Evolutionary conservation across 805 yeast genomes (phyloP), one percentile per base, ranked within the genome.

Genomic region (Barnettozyma salicaria): DNA sequence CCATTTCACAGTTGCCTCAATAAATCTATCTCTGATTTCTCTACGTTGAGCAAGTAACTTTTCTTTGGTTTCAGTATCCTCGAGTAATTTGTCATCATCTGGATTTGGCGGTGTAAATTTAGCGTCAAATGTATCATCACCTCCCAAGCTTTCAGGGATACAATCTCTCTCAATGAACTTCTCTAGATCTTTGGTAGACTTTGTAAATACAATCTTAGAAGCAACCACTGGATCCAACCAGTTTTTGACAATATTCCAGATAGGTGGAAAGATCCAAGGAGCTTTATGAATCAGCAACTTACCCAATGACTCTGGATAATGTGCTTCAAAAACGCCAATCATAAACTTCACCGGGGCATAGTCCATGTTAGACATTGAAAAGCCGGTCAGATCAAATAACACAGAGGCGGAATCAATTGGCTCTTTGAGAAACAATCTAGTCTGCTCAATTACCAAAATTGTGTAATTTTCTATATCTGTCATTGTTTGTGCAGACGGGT

Each of bases 221-320:
- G 96, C 95, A 38, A 90, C 97, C 18, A 86, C 96, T 3, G 97
- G 97, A 57, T 92, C 97, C 40, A 90, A 68, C 97, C 97, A 90
- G 50, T 80, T 79, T 60, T 86, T 87, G 51, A 92, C 42, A 30
- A 90, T 76, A 49, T 80, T 82, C 97, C 98, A 92, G 42, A 90
- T 85, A 18, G 96, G 90, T 35, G 84, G 77, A 65, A 92, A 92
- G 37, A 92, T 76, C 97, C 97, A 88, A 19, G 98, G 98, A 0
- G 98, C 97, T 51, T 84, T 83, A 64, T 87, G 95, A 43, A 92
- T 82, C 48, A 87, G 72, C 36, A 92, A 65, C 39, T 74, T 75
- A 13, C 96, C 96, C 42, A 92, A 70, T 27, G 86, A 80, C 62
- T 92, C 98, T 1, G 98, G 98, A 59, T 90, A 92, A 57, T 90